phyloP scores from a whole-genome alignment of 2,329 filamentous ascomycete genomes.

The Paracoccidioides lutzii region DNA sequence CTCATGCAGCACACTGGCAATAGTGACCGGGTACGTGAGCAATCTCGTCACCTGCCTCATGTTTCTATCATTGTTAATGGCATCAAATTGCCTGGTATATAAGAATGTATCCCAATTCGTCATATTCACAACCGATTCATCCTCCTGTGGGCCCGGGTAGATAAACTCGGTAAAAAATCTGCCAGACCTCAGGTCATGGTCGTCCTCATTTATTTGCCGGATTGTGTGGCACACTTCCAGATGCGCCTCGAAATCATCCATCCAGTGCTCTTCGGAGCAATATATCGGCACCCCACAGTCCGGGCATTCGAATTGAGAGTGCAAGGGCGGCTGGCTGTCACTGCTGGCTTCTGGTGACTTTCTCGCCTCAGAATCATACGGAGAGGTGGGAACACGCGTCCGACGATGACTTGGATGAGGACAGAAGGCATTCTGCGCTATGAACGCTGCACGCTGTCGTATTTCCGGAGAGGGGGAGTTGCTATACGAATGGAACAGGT shows the following conservation, averaged over 20 bases:
- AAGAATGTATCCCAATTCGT: slow-evolving; percentile 97
- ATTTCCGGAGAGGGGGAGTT: slow-evolving; percentile 82
- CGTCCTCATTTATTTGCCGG: slow-evolving; percentile 91
- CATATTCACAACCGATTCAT: slow-evolving; percentile 90
- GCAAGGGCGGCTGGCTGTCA: slow-evolving; percentile 50
- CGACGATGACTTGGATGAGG: slow-evolving; percentile 78
- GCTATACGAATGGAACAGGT: slow-evolving; percentile 88
- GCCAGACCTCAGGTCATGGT: slow-evolving; percentile 84
- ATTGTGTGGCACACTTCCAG: slow-evolving; percentile 84
- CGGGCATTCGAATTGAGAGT: slow-evolving; percentile 88
- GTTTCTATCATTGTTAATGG: slow-evolving; percentile 77
- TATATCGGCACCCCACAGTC: slow-evolving; percentile 91
- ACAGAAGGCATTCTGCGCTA: slow-evolving; percentile 86
- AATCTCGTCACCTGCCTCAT: slow-evolving; percentile 89
- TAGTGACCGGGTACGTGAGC: slow-evolving; percentile 83
- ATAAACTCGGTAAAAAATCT: slow-evolving; percentile 88
- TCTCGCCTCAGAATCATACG: slow-evolving; percentile 49
- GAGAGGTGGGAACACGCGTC: slow-evolving; percentile 54
- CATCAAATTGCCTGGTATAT: slow-evolving; percentile 81
- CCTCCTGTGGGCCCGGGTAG: slow-evolving; percentile 78
- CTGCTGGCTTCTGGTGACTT: slow-evolving; percentile 39
- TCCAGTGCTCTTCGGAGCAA: slow-evolving; percentile 91
- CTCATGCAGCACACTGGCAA: slow-evolving; percentile 86
- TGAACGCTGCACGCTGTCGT: slow-evolving; percentile 73
- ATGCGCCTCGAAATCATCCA: slow-evolving; percentile 87